Evolutionary conservation across 2,329 filamentous ascomycete genomes (phyloP).

Genomic region (Plectosphaerella plurivora): DNA sequence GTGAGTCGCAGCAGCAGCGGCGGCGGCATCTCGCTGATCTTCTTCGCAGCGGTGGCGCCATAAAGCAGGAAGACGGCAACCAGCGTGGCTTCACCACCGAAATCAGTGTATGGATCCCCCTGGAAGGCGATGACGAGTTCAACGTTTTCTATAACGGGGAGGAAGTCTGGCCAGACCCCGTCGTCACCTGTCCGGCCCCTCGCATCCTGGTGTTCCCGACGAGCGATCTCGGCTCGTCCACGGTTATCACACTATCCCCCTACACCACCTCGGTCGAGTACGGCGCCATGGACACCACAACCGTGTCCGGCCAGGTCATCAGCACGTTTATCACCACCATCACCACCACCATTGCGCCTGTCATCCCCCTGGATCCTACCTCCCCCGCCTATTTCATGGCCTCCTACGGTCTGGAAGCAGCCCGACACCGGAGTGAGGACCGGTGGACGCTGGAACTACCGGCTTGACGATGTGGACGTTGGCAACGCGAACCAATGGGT

Average conservation of each 20-base stretch:
- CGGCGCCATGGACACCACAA: constrained; percentile 9
- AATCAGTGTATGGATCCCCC: constrained; percentile 19
- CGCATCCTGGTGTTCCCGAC: constrained; percentile 18
- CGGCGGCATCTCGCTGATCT: not conserved
- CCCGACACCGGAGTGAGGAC: not conserved
- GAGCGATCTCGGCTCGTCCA: constrained; percentile 6
- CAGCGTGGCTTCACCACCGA: constrained; percentile 17
- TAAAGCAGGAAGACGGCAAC: constrained; percentile 12
- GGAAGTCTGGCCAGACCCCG: constrained; percentile 6
- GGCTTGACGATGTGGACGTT: not conserved
- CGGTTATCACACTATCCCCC: constrained; percentile 10
- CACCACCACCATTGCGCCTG: not conserved
- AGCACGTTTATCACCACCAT: constrained; percentile 2
- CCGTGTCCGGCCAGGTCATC: not conserved
- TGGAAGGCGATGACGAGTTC: constrained; percentile 13
- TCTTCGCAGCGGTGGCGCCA: constrained; percentile 3
- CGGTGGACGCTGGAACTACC: not conserved
- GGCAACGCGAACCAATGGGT: not conserved
- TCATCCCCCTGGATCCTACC: no score
- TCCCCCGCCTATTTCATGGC: no score
- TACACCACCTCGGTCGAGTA: constrained; percentile 16
- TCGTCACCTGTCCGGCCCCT: constrained; percentile 7
- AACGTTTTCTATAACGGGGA: constrained; percentile 15
- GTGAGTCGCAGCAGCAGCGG: not conserved
- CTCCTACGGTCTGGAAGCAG: not conserved